Evolutionary conservation across 257 asterid genomes (phyloP).

Genomic region (Solanum pimpinellifolium): DNA sequence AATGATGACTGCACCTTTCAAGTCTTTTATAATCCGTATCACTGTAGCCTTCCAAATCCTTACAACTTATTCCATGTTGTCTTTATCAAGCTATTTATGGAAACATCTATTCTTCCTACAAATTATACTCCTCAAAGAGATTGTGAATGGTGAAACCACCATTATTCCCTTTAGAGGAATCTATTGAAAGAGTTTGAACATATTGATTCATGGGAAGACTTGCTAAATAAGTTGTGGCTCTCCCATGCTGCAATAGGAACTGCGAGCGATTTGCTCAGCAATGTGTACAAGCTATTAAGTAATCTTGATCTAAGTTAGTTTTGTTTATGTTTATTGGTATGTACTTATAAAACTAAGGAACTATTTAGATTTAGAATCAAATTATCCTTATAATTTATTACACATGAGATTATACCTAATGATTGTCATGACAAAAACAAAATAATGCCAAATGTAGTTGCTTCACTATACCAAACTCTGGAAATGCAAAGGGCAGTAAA

Average conservation of each 20-base stretch:
- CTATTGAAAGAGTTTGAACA: no score
- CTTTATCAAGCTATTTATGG: neutral
- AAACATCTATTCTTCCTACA: neutral
- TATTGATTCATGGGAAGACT: no score
- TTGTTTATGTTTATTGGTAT: no score
- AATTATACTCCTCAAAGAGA: neutral
- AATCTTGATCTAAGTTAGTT: no score
- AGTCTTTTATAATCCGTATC: no score
- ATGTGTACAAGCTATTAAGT: neutral
- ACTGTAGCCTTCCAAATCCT: neutral
- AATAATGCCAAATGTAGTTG: constrained; percentile 24
- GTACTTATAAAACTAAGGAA: no score
- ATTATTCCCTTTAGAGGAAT: no score
- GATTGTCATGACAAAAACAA: constrained; percentile 26
- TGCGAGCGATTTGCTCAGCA: neutral
- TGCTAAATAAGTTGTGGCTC: no score
- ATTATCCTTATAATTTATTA: no score
- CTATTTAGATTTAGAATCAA: no score
- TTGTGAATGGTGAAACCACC: neutral
- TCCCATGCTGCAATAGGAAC: constrained; percentile 75
- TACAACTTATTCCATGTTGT: neutral
- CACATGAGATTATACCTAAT: constrained; percentile 10
- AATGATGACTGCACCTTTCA: neutral
- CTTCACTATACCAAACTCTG: constrained; percentile 6
- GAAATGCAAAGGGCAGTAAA: no score